Base-by-base conservation (phyloP, 768 basidiomycete species). In the Pleurotus djamor region DNA sequence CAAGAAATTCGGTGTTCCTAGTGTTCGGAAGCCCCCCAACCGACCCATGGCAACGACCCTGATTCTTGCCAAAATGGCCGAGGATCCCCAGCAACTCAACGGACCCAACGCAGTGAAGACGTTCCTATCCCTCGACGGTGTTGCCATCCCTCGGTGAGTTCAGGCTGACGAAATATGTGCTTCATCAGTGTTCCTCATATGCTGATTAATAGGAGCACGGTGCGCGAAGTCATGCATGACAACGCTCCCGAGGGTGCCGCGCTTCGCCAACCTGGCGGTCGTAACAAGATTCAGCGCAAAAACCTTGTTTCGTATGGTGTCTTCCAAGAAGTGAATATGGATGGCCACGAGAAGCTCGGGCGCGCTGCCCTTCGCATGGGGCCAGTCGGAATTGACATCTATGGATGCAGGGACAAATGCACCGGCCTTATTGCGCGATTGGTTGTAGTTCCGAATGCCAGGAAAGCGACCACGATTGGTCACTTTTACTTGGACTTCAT, bases 401-500 rank as follows among this genome's bases (percentile, higher is more conserved):
- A 73, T 62, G 68, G 58, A 10, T 64, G 65, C 52, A 61, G 64
- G 36, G 73, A 73, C 59, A 70, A 73, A 57, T 71, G 64, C 59
- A 62, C 60, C 1, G 68, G 63, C 28, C 44, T 21, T 5, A 17
- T 68, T n/a, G 61, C 65, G 1, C 52, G 60, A 35, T 0, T 72
- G 43, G 9, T 21, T 32, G 62, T 69, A 12, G 61, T 75, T 5
- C 74, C 69, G 2, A 67, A 74, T 48, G 41, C 41, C 9, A 9
- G 41, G n/a, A 9, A 10, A 43, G 41, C 41, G 9, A 43, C 41
- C 4, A 43, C 66, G 9, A 58, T 73, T 33, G 73, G 67, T 14
- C 72, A 76, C 64, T 38, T 72, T 0, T 73, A 64, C 57, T 65
- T 75, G 34, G 75, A 76, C 59, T 63, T 74, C 16, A 33, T 74